These are phyloP conservation scores for Alternaria burnsii DNA, from an alignment of 2,329 filamentous ascomycete species.

Conservation along the genomic window DNA sequence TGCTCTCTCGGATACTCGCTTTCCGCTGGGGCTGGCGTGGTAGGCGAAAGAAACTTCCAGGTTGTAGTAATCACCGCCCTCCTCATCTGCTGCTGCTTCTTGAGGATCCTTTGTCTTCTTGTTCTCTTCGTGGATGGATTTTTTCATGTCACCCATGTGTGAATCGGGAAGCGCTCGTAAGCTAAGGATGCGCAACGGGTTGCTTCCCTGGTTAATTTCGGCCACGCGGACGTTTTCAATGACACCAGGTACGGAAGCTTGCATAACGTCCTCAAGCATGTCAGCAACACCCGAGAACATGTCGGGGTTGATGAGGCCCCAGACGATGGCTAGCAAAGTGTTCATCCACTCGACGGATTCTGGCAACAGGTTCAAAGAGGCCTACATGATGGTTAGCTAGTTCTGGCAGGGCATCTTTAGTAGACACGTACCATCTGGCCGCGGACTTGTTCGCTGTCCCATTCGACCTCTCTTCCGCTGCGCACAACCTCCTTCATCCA, in stretches of 20 bases:
- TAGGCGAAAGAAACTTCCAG: constrained; percentile 91
- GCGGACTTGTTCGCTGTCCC: constrained; percentile 84
- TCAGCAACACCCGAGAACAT: constrained; percentile 95
- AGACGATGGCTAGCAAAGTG: constrained; percentile 81
- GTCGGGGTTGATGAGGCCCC: constrained; percentile 92
- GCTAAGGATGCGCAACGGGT: constrained; percentile 87
- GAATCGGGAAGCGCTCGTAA: constrained; percentile 84
- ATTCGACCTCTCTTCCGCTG: constrained; percentile 83
- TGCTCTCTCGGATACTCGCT: constrained; percentile 78
- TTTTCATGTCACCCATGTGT: constrained; percentile 82
- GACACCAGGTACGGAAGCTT: constrained; percentile 87
- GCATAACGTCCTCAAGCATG: constrained; percentile 95
- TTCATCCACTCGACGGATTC: constrained; percentile 97
- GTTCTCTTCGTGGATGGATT: constrained; percentile 80
- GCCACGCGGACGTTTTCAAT: constrained; percentile 96
- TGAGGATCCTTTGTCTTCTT: constrained; percentile 83
- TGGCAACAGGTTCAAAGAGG: constrained; percentile 86
- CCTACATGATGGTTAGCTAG: constrained; percentile 52
- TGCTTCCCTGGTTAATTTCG: constrained; percentile 92
- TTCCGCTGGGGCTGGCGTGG: constrained; percentile 79
- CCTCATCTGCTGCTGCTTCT: constrained; percentile 86
- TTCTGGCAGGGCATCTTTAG: not conserved
- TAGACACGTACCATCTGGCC: constrained; percentile 71
- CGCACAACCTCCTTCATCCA: constrained; percentile 90
- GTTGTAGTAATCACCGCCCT: constrained; percentile 92